Evolutionary conservation across 2,329 filamentous ascomycete species (phyloP).

Genomic region (Fusarium compactum): DNA sequence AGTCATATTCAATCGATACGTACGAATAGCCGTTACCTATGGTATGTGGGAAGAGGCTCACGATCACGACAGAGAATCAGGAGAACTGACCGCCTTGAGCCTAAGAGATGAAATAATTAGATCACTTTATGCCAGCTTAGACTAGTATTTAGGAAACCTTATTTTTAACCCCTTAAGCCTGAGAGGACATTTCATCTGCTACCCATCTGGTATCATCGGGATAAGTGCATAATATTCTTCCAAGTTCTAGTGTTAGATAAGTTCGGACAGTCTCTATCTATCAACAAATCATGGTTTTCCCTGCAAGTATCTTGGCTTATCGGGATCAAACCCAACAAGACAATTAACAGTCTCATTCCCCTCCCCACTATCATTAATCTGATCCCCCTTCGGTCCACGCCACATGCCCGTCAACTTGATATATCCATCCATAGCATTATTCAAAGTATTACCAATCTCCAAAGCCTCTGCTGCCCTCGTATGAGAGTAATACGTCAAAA

Average conservation of each 20-base stretch:
- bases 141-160: no score
- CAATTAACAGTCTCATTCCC: conserved; percentile 44
- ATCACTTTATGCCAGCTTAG: no score
- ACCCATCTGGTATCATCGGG: no score
- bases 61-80: no score
- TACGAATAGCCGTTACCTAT: neutral
- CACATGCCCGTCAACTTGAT: conserved; percentile 41
- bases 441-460: conserved; percentile 33
- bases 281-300: neutral
- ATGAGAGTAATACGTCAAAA: conserved; percentile 43
- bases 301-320: conserved; percentile 33
- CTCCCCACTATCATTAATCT: conserved; percentile 43
- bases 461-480: conserved; percentile 34
- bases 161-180: no score
- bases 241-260: no score
- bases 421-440: conserved; percentile 40
- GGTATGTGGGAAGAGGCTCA: no score
- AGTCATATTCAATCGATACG: neutral
- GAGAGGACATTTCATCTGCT: no score
- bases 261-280: no score
- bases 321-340: conserved; percentile 41
- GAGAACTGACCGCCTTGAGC: no score
- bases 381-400: conserved; percentile 32
- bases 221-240: no score
- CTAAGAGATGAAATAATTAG: no score